A percentile compares a stretch with the other conserved stretches of the same genome.
Conservation (phyloP, 177 flowering plant genomes). For the Vitis hybrid region DNA sequence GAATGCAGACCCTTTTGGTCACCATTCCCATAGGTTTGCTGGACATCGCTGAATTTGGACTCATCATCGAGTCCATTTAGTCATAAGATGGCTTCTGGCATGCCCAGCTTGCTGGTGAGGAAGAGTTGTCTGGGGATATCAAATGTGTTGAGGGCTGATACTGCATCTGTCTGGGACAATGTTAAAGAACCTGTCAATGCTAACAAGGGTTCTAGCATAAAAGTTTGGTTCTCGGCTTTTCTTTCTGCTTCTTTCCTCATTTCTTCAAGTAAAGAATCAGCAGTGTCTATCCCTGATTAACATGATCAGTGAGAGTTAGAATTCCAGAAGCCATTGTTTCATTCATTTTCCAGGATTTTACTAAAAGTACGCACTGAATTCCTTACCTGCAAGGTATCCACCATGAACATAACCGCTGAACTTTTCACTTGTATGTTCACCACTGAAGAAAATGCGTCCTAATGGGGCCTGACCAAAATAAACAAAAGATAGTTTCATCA, state of each 20-base stretch:
- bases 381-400: conserved; percentile 81
- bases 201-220: conserved; percentile 57
- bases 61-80: conserved; percentile 33
- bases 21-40: neutral
- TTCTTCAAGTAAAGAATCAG: conserved; percentile 56
- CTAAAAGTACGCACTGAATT: neutral
- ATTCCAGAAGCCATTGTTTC: neutral
- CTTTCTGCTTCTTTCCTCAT: conserved; percentile 41
- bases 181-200: conserved; percentile 54
- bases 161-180: conserved; percentile 45
- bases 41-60: neutral
- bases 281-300: conserved; percentile 73
- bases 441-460: conserved; percentile 80
- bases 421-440: conserved; percentile 88
- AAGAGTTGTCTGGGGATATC: conserved; percentile 54
- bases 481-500: too few relatives aligned
- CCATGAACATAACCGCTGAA: conserved; percentile 94
- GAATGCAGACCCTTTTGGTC: conserved; percentile 6
- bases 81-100: conserved; percentile 81
- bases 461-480: conserved; percentile 61
- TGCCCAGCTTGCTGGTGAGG: conserved; percentile 48
- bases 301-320: neutral
- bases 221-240: conserved; percentile 29
- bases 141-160: conserved; percentile 56
- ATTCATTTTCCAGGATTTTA: neutral